These are phyloP conservation scores for Pseudogymnoascus sp. DNA, from an alignment of 2,329 filamentous ascomycete species.

Conservation along the genomic window DNA sequence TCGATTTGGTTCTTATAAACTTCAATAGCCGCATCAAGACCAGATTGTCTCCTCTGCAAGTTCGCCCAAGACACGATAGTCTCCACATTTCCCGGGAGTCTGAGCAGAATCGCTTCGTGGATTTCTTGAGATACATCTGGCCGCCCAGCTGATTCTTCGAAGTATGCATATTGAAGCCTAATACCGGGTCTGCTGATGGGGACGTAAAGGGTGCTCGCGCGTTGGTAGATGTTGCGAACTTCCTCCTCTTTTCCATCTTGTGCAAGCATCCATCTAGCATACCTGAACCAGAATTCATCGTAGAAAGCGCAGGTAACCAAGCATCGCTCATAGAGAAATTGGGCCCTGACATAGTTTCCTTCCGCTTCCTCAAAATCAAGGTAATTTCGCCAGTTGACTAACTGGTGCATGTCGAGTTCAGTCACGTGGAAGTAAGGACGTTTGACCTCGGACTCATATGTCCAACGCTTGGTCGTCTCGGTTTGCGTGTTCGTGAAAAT, in stretches of 20 bases:
- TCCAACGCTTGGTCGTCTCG: slow-evolving; percentile 89
- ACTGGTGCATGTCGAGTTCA: slow-evolving; percentile 74
- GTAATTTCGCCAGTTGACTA: slow-evolving; percentile 91
- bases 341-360: slow-evolving; percentile 63
- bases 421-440: slow-evolving; percentile 95
- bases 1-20: slow-evolving; percentile 77
- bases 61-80: slow-evolving; percentile 84
- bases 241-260: slow-evolving; percentile 79
- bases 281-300: slow-evolving; percentile 97
- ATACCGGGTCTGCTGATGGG: slow-evolving; percentile 78
- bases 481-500: slow-evolving; percentile 72
- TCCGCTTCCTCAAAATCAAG: slow-evolving; percentile 90
- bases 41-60: slow-evolving; percentile 71
- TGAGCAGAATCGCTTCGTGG: slow-evolving; percentile 67
- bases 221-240: slow-evolving; percentile 82
- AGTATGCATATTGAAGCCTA: slow-evolving; percentile 84
- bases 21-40: slow-evolving; percentile 74
- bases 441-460: slow-evolving; percentile 89
- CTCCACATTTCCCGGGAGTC: slow-evolving; percentile 73
- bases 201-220: slow-evolving; percentile 75
- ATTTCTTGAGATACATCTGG: slow-evolving; percentile 74
- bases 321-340: slow-evolving; percentile 88
- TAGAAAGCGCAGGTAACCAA: slow-evolving; percentile 89
- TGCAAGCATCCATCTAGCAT: slow-evolving; percentile 83
- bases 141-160: slow-evolving; percentile 78